phyloP scores from a whole-genome alignment of 768 basidiomycete species.

The Boletus eberwhitei region DNA sequence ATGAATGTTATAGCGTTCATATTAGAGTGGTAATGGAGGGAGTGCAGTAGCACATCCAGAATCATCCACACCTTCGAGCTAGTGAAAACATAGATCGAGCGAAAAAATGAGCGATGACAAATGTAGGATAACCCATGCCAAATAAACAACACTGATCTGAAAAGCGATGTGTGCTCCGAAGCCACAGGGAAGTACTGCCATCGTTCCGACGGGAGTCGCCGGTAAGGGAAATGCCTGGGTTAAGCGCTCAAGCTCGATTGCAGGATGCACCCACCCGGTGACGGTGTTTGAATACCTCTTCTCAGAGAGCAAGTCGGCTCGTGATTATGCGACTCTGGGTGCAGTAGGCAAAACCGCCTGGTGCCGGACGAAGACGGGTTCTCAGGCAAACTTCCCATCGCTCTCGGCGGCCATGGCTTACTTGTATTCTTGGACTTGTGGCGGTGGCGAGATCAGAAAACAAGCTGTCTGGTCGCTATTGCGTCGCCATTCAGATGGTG shows the following conservation, averaged over 20 bases:
- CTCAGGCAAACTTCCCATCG: slow-evolving; percentile 7
- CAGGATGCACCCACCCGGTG: not conserved
- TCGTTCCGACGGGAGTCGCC: slow-evolving; percentile 17
- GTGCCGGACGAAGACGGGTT: not conserved
- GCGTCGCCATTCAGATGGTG: not conserved
- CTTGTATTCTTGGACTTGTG: not conserved
- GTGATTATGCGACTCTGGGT: slow-evolving; percentile 15
- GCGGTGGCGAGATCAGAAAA: not conserved
- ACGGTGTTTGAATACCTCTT: not conserved
- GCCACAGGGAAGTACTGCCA: not conserved
- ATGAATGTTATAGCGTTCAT: not conserved
- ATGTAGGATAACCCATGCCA: not conserved
- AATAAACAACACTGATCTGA: not conserved
- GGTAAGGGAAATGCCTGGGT: not conserved
- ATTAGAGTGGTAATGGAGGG: not conserved
- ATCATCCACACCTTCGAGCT: not conserved
- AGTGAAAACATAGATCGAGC: not conserved
- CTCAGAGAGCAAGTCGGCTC: slow-evolving; percentile 2
- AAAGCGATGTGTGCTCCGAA: not conserved
- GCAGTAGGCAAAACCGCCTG: not conserved
- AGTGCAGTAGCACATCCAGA: not conserved
- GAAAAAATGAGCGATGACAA: not conserved
- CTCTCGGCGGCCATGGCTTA: slow-evolving; percentile 7
- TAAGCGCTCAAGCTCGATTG: not conserved
- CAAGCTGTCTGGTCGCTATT: not conserved